phyloP scores from a whole-genome alignment of 2,329 filamentous ascomycete species.

The Bertia moriformis region DNA sequence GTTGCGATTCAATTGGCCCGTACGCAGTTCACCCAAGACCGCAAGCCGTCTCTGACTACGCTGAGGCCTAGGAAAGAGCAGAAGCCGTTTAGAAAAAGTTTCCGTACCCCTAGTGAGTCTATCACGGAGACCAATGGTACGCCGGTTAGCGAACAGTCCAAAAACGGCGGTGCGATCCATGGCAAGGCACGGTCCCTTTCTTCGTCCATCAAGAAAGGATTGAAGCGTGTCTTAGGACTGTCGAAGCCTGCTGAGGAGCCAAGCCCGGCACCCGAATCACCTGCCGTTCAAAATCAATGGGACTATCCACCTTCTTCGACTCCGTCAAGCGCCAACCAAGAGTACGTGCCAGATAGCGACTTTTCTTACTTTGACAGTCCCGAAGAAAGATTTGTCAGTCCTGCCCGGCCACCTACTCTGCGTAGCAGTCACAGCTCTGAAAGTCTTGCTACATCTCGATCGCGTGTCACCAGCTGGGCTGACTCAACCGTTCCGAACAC shows the following conservation, averaged over 20 bases:
- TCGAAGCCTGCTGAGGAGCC: conserved; percentile 3
- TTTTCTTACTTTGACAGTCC: neutral
- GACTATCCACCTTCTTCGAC: neutral
- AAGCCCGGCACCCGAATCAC: conserved; percentile 1
- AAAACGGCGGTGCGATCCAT: neutral
- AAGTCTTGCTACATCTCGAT: conserved; percentile 15
- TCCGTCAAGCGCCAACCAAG: too few relatives aligned
- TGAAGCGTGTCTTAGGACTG: neutral
- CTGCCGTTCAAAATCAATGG: neutral
- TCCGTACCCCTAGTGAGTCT: conserved; percentile 12
- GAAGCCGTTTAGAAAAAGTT: conserved; percentile 19
- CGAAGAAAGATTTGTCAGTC: too few relatives aligned
- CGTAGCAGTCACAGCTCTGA: conserved; percentile 13
- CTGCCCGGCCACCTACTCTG: conserved; percentile 8
- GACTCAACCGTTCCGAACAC: conserved; percentile 26
- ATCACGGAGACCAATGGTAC: conserved; percentile 5
- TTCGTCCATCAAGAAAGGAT: conserved; percentile 1
- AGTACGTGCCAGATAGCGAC: neutral
- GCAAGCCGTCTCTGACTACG: conserved; percentile 10
- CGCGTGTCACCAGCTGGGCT: conserved; percentile 31
- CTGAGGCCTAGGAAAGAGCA: conserved; percentile 12
- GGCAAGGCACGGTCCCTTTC: neutral
- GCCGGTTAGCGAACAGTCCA: conserved; percentile 1
- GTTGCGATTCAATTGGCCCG: conserved; percentile 23
- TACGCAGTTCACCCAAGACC: conserved; percentile 16